phyloP scores from a whole-genome alignment of 78 protist genomes.

The Isochrysis galbana region DNA sequence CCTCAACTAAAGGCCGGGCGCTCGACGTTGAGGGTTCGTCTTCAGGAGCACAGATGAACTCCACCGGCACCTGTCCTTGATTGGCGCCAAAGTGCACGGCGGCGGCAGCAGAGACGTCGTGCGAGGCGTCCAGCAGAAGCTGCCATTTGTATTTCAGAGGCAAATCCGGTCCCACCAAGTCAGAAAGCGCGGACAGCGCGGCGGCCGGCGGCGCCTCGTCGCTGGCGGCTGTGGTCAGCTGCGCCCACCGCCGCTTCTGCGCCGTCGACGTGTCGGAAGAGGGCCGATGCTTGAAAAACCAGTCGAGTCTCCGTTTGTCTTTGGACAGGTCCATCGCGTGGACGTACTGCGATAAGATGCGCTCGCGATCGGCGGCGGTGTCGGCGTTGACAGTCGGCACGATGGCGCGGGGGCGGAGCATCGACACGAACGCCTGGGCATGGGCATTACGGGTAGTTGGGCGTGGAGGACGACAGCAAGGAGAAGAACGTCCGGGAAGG shows the following conservation, averaged over 20 bases:
- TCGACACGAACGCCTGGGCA: neutral
- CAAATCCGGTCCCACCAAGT: neutral
- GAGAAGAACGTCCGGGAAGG: too few species aligned
- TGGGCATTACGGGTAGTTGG: too few species aligned
- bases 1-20: too few species aligned
- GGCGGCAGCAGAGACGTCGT: neutral
- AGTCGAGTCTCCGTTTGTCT: neutral
- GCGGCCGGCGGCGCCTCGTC: neutral
- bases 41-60: too few species aligned
- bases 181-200: neutral
- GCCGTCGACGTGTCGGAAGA: neutral
- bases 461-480: too few species aligned
- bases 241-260: neutral
- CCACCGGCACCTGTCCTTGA: neutral
- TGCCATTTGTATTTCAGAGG: neutral
- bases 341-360: neutral
- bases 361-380: neutral
- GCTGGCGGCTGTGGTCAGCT: neutral
- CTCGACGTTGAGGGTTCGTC: too few species aligned
- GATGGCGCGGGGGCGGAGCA: neutral
- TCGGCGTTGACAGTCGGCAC: conserved; percentile 22
- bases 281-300: neutral
- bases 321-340: neutral
- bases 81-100: neutral
- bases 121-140: neutral